phyloP scores from a whole-genome alignment of 495 filamentous ascomycete genomes.

The Podospora fimiseda region DNA sequence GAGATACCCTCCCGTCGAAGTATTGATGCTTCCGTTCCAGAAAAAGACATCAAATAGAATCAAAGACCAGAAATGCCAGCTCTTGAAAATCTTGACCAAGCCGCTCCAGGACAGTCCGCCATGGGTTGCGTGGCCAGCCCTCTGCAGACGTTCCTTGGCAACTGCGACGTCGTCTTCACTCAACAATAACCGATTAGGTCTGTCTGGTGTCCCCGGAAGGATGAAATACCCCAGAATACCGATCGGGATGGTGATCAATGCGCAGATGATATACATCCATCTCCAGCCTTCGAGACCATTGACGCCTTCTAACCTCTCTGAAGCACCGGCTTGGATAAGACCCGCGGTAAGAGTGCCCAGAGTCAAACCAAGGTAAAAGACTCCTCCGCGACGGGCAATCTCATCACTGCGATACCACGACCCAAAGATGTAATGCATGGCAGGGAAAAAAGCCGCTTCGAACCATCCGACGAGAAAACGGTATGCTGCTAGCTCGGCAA shows the following conservation, averaged over 20 bases:
- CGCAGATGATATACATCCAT: slow-evolving; percentile 50
- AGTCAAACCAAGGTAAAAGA: slow-evolving; percentile 45
- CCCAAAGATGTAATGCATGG: slow-evolving; percentile 22
- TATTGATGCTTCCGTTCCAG: slow-evolving; percentile 40
- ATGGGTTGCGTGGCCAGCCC: slow-evolving; percentile 27
- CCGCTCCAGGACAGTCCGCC: slow-evolving; percentile 25
- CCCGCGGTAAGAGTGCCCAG: slow-evolving; percentile 47
- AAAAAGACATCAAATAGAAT: slow-evolving; percentile 43
- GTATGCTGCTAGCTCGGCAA: slow-evolving; percentile 22
- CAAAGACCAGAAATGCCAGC: slow-evolving; percentile 33
- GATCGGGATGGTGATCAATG: slow-evolving; percentile 43
- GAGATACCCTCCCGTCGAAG: slow-evolving; percentile 34
- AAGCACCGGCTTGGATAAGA: slow-evolving; percentile 44
- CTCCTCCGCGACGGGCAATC: slow-evolving; percentile 38
- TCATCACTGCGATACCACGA: slow-evolving; percentile 28
- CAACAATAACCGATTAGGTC: slow-evolving; percentile 37
- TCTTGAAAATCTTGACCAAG: slow-evolving; percentile 25
- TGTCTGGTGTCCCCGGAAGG: slow-evolving; percentile 38
- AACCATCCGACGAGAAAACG: slow-evolving; percentile 27
- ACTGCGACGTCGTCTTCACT: slow-evolving; percentile 33
- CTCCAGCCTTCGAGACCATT: slow-evolving; percentile 46
- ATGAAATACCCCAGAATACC: slow-evolving; percentile 41
- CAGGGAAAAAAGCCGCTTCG: slow-evolving; percentile 22
- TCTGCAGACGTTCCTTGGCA: slow-evolving; percentile 29
- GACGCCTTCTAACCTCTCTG: slow-evolving; percentile 37